Evolutionary conservation across 495 filamentous ascomycete species (phyloP), one percentile per base, ranked within the genome.

Genomic region (Penicillium daleae): DNA sequence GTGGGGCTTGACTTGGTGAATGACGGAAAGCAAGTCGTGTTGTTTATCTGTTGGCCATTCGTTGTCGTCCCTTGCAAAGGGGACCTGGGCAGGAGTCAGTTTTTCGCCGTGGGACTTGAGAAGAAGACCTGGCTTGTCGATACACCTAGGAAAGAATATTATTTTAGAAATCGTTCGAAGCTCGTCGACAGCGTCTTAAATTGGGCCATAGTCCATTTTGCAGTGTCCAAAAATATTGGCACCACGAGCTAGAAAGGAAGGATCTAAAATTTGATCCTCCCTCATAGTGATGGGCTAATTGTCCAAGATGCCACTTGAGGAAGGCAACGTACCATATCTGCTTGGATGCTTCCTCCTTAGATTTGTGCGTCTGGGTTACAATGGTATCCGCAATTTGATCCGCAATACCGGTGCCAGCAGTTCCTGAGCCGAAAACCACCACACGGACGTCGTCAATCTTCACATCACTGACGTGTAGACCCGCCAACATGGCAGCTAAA

Each of bases 371-470:
- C 67, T 93, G 87, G 0, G 85, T 77, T 0, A 87, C 86, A 59
- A 96, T 91, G 3, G 90, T 87, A 67, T 96, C 91, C 15, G 86
- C 78, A 5, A 97, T 86, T 66, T 93, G 90, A 63, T 96, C 92
- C 3, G 93, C 92, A 64, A 96, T 96, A 19, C 85, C 92, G 0
- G 87, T 92, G 1, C 93, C 92, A 4, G 92, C 92, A n/a, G 89
- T 91, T 0, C 92, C 92, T 3, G 91, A 85, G 21, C 92, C 92
- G 70, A 92, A 96, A 26, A 93, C 71, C 0, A 95, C 82, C 42
- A 94, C 77, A 44, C 87, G 83, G 5, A 88, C 77, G 61, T 96
- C 91, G 33, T 75, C 74, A 29, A 94, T 72, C 57, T 88, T 85
- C 54, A 89, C 72, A 6, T 89, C 83, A 56, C 83, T 85, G 19